Conservation (phyloP, 2,329 filamentous ascomycete genomes). For the Trichoderma simmonsii region DNA sequence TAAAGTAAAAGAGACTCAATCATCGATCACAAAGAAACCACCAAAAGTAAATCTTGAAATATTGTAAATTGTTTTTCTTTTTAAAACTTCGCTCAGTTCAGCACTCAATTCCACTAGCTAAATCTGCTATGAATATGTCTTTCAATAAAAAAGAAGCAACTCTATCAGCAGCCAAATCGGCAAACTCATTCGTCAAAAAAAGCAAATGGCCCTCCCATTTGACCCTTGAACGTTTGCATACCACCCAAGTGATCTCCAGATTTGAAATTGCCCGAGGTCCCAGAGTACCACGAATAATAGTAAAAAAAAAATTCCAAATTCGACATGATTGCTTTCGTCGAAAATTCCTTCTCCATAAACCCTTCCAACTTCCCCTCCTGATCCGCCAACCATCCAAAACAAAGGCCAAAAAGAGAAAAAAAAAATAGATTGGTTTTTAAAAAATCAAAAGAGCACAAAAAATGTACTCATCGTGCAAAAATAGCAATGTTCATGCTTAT, state of each 20-base stretch:
- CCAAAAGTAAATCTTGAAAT: not conserved
- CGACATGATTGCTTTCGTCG: not conserved
- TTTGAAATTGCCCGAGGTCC: not conserved
- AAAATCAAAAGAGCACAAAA: not conserved
- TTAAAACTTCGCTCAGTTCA: not conserved
- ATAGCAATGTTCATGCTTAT: constrained; percentile 37
- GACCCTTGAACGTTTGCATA: not conserved
- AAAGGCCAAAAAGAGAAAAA: constrained; percentile 2
- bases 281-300: not conserved
- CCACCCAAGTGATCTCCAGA: not conserved
- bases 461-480: constrained; percentile 29
- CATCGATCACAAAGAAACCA: not conserved
- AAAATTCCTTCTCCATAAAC: not conserved
- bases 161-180: not conserved
- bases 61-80: not conserved
- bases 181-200: not conserved
- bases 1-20: not conserved
- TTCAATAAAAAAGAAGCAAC: not conserved
- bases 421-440: not conserved
- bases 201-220: not conserved
- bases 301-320: not conserved
- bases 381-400: not conserved
- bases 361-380: not conserved
- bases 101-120: constrained; percentile 1
- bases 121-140: not conserved